Percentiles rank a stretch among this genome's conserved stretches.
Conservation (phyloP, 2,329 filamentous ascomycete species). For the Mycosphaerelloides madeirae region DNA sequence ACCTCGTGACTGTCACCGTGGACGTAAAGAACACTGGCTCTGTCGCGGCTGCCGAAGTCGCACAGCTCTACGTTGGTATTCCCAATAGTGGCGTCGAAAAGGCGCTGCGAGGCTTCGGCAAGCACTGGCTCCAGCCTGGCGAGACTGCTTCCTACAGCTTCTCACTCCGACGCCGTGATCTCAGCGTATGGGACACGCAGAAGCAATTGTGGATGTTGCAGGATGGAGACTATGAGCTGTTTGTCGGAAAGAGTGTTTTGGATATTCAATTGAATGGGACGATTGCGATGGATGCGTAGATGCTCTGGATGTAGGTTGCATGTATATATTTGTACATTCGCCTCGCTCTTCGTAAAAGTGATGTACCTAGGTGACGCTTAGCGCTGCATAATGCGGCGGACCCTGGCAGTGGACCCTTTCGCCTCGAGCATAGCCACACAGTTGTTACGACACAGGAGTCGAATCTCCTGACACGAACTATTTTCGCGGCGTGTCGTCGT, state of each 20-base stretch:
- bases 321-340: too few relatives aligned
- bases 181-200: constrained; percentile 19
- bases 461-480: too few relatives aligned
- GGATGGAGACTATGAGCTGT: constrained; percentile 22
- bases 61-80: constrained; percentile 48
- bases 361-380: too few relatives aligned
- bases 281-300: too few relatives aligned
- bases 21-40: constrained; percentile 60
- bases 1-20: constrained; percentile 53
- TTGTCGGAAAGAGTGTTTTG: constrained; percentile 21
- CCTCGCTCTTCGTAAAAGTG: too few relatives aligned
- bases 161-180: constrained; percentile 17
- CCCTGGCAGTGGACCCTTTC: too few relatives aligned
- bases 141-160: constrained; percentile 13
- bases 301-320: too few relatives aligned
- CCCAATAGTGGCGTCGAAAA: constrained; percentile 25
- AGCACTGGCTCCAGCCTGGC: constrained; percentile 28
- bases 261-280: constrained; percentile 8
- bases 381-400: too few relatives aligned
- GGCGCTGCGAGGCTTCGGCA: constrained; percentile 38
- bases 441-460: too few relatives aligned
- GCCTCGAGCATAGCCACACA: too few relatives aligned
- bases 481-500: too few relatives aligned
- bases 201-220: constrained; percentile 20
- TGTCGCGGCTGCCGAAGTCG: constrained; percentile 49